Evolutionary conservation across 164 flowering plant species (phyloP), one percentile per base, ranked within the genome.

Genomic region (Akebia trifoliata): DNA sequence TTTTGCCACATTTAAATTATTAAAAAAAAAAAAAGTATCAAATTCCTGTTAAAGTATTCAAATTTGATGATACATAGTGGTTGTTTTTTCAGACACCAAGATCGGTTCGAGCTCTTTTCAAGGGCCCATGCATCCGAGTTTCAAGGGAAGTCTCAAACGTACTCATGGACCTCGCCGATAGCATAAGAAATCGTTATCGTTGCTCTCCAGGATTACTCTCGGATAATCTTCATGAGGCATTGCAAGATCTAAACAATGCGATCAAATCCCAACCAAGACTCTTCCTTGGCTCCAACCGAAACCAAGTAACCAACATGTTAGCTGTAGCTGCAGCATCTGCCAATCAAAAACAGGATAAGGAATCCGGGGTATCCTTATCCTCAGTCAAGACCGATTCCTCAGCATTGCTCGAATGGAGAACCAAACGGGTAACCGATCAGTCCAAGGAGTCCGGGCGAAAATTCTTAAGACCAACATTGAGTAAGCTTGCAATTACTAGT

Each of bases 251-350:
- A 15, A 80, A 93, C 75, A 63, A 63, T 0, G 83, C 92, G 47
- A 57, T 89, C 29, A 87, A 81, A 53, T 87, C 97, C 40, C 95
- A 93, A 49, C 99, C 99, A 22, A 59, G 84, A 4, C 92, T 89
- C 47, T 87, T 90, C 68, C 76, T 89, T 3, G 86, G 90, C 42
- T 70, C 86, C 43, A 71, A 72, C 51, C 70, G 60, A 7, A 56
- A 56, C 56, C 75, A 76, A 9, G 56, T 73, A 31, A 58, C 62
- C 61, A 76, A 74, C 69, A 67, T 73, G 72, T 61, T 75, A 10
- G 79, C 83, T 32, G 26, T 68, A 14, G 76, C 78, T 3, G 81
- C 84, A 1, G 83, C 77, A 12, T 66, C 72, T 0, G 74, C 80
- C 8, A 17, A 45, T 35, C 66, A 61, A 34, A 72, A 73, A 31